Evolutionary conservation across 2,329 filamentous ascomycete genomes (phyloP).

Genomic region (Samsoniella hepiali): DNA sequence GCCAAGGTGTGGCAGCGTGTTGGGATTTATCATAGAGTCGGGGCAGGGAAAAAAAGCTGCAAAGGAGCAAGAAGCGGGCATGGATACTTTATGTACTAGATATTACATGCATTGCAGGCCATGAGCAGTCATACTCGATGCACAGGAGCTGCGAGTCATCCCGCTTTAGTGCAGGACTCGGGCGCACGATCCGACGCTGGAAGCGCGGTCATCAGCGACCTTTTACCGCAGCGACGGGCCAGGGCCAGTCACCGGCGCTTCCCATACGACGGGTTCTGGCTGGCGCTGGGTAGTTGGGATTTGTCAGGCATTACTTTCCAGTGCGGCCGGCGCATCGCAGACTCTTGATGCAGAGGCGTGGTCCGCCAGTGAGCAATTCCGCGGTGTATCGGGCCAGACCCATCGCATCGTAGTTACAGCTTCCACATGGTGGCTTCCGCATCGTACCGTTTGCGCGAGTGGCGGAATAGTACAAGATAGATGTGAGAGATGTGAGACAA

Average conservation of each 20-base stretch:
- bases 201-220: neutral
- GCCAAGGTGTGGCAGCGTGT: too few relatives aligned
- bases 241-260: neutral
- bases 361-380: neutral
- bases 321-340: neutral
- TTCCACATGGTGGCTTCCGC: neutral
- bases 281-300: neutral
- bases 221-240: neutral
- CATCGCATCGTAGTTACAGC: neutral
- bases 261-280: neutral
- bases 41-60: neutral
- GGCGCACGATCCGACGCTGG: neutral
- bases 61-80: neutral
- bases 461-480: neutral
- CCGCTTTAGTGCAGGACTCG: neutral
- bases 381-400: neutral
- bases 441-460: neutral
- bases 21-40: too few relatives aligned
- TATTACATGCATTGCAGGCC: neutral
- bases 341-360: neutral
- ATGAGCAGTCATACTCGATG: neutral
- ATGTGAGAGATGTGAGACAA: neutral
- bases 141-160: neutral
- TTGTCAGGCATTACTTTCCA: neutral
- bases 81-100: neutral